phyloP scores from a whole-genome alignment of 2,329 filamentous ascomycete species.

The Verticillium alfalfae region DNA sequence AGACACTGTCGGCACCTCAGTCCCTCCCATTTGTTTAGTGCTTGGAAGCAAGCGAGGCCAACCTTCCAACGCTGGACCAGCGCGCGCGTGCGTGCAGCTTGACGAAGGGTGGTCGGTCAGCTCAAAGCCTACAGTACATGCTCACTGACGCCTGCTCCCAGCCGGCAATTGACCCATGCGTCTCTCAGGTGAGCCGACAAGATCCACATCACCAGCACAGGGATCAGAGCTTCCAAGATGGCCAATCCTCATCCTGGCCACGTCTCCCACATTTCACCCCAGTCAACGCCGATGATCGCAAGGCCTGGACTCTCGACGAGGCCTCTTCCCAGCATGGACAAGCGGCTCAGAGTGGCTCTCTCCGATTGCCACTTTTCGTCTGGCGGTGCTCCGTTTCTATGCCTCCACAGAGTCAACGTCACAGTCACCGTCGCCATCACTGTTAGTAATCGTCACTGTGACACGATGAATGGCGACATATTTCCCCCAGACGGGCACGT shows the following conservation, averaged over 20 bases:
- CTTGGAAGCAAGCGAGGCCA: not conserved
- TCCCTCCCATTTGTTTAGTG: not conserved
- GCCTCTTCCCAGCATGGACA: not conserved
- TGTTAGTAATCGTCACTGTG: not conserved
- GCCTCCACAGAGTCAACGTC: not conserved
- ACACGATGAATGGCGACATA: not conserved
- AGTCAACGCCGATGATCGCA: not conserved
- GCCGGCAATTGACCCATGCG: not conserved
- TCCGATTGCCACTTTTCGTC: not conserved
- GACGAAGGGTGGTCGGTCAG: not conserved
- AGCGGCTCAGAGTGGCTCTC: not conserved
- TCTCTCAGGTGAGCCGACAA: not conserved
- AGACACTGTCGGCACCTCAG: not conserved
- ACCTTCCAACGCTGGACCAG: not conserved
- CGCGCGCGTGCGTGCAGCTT: not conserved
- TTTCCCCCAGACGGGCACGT: not conserved
- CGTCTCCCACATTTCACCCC: not conserved
- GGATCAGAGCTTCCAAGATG: not conserved
- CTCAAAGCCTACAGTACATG: not conserved
- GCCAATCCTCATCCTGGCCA: not conserved
- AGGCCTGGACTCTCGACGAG: not conserved
- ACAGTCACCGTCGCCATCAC: not conserved
- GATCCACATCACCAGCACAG: not conserved
- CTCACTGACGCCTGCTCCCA: not conserved
- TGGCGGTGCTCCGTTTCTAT: not conserved